Conservation (phyloP, 345 rosid genomes). For the Arabis alpina region DNA sequence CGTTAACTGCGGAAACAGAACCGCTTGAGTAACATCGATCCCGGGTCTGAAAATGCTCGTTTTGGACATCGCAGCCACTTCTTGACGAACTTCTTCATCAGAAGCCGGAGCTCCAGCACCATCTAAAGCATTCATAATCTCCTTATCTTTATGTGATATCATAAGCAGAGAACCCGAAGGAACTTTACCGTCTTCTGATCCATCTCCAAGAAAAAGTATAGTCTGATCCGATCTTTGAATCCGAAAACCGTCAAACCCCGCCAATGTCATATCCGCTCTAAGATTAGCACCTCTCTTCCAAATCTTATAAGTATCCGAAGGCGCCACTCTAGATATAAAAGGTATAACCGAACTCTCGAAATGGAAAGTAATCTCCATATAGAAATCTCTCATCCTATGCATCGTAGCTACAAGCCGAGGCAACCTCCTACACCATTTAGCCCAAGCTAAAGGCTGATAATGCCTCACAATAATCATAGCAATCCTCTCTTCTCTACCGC, state of each 20-base stretch:
- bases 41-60: slow-evolving; percentile 97
- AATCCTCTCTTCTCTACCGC: slow-evolving; percentile 75
- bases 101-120: slow-evolving; percentile 91
- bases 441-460: slow-evolving; percentile 97
- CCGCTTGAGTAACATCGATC: slow-evolving; percentile 95
- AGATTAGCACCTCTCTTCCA: slow-evolving; percentile 97
- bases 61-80: slow-evolving; percentile 96
- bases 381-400: slow-evolving; percentile 96
- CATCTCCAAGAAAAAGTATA: slow-evolving; percentile 93
- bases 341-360: slow-evolving; percentile 98
- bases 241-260: slow-evolving; percentile 93
- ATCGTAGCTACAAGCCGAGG: slow-evolving; percentile 84
- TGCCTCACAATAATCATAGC: slow-evolving; percentile 88
- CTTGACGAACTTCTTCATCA: slow-evolving; percentile 91
- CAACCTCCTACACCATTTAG: slow-evolving; percentile 97
- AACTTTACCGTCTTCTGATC: slow-evolving; percentile 82
- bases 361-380: slow-evolving; percentile 97
- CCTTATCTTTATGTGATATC: slow-evolving; percentile 95
- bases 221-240: slow-evolving; percentile 95
- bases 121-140: slow-evolving; percentile 96
- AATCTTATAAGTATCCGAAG: slow-evolving; percentile 97
- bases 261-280: slow-evolving; percentile 97
- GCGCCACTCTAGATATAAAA: slow-evolving; percentile 91
- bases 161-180: slow-evolving; percentile 88
- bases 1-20: slow-evolving; percentile 89